Base-by-base conservation (phyloP, 2,329 filamentous ascomycete species). In the Colletotrichum gigasporum region DNA sequence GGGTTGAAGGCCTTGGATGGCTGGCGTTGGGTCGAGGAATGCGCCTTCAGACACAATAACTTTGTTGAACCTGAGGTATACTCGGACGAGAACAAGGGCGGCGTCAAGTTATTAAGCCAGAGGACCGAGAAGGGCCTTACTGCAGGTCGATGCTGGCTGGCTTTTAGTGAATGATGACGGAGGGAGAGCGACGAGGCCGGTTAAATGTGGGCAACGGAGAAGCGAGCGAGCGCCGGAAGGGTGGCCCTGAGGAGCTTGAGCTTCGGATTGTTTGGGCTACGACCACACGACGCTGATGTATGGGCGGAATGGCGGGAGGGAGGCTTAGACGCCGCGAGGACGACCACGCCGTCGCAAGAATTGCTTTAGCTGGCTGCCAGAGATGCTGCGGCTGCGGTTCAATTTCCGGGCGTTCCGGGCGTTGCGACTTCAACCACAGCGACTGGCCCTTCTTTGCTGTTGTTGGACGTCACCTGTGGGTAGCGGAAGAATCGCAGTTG, bases 361-460 rank as follows among this genome's bases (percentile, higher is more conserved):
- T 35, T 37, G 39, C 39, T 53, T 16, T 28, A 24, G 50, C 28
- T 42, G 24, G 45, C 20, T 22, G 35, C 26, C 28, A 39, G 12
- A 42, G 22, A 45, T 30, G 57, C 34, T 47, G 26, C 47, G 32
- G 11, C 14, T 42, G 44, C n/a, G 18, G 20, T 24, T 44, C 56
- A 60, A 53, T 64, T 32, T 53, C 61, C 61, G 61, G 50, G 55
- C 47, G 61, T 41, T 60, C 55, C 55, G 61, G 47, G 18, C 6
- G 47, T 37, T 42, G 30, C 35, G 9, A 22, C 20, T 32, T 35
- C 16, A 16, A 52, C 10, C n/a, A n/a, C 39, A 45, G 4, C 12
- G 26, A 14, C 26, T 12, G 20, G 11, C 34, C 39, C 14, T 16
- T 45, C n/a, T 24, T 35, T 42, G 20, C 12, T 35, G 47, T 34